phyloP scores from a whole-genome alignment of 306 rosid species.

The Aeschynomene evenia region DNA sequence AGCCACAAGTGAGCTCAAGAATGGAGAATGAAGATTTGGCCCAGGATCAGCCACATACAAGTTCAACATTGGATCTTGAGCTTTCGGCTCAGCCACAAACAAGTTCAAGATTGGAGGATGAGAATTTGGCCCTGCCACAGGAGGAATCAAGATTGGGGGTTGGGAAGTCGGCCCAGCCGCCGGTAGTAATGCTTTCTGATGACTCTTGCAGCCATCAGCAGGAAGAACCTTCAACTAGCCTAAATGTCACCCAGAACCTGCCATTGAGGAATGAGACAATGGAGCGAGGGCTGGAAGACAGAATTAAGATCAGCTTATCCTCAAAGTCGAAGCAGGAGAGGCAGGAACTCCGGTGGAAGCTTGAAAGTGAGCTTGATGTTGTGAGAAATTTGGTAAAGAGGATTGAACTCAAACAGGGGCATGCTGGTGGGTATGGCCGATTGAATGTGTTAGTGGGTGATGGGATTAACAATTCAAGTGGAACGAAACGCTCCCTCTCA shows the following conservation, averaged over 20 bases:
- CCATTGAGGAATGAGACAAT: constrained; percentile 49
- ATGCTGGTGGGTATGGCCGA: constrained; percentile 41
- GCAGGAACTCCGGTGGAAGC: constrained; percentile 61
- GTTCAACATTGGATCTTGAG: constrained; percentile 11
- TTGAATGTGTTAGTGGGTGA: constrained; percentile 37
- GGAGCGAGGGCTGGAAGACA: constrained; percentile 34
- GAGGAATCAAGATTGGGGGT: constrained; percentile 15
- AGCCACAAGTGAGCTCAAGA: neutral
- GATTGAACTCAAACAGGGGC: constrained; percentile 81
- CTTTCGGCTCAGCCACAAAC: neutral
- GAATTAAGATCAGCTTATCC: constrained; percentile 41
- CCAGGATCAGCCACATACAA: neutral
- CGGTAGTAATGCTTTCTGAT: constrained; percentile 31
- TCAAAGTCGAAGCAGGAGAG: constrained; percentile 59
- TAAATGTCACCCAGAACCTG: constrained; percentile 31
- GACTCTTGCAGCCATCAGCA: constrained; percentile 41
- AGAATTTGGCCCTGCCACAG: constrained; percentile 19
- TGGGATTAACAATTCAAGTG: constrained; percentile 46
- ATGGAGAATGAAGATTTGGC: constrained; percentile 24
- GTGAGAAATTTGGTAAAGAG: constrained; percentile 70
- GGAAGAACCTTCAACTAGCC: constrained; percentile 22
- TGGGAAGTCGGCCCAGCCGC: neutral
- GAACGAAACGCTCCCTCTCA: constrained; percentile 57
- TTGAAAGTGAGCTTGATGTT: constrained; percentile 60
- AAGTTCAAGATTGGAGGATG: constrained; percentile 17